phyloP scores from a whole-genome alignment of 1,139 yeast genomes.

The Pichia kudriavzevii region DNA sequence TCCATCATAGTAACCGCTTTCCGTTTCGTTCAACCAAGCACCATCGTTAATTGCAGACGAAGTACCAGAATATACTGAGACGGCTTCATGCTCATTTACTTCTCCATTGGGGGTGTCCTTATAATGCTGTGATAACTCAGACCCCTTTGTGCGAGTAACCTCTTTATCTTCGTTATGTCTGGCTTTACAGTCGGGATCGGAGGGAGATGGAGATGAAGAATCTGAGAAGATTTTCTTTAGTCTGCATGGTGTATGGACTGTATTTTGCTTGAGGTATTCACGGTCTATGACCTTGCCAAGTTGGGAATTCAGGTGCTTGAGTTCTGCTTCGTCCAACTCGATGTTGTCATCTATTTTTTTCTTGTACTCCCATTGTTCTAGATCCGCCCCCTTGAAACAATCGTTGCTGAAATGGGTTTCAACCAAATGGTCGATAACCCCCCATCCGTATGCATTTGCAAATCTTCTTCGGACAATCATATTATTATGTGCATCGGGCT shows the following conservation, averaged over 20 bases:
- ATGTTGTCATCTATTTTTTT: constrained; percentile 3
- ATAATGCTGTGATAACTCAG: too few species aligned
- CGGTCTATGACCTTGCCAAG: constrained; percentile 12
- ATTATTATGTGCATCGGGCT: constrained; percentile 95
- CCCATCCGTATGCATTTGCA: constrained; percentile 96
- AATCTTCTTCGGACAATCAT: constrained; percentile 83
- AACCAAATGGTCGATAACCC: constrained; percentile 76
- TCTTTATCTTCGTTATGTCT: too few species aligned
- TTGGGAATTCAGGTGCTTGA: constrained; percentile 7
- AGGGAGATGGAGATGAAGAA: too few species aligned
- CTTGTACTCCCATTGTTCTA: constrained; percentile 16
- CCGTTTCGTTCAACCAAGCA: constrained; percentile 15
- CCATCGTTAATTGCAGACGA: too few species aligned
- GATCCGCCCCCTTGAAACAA: constrained; percentile 21
- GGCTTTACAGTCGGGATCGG: too few species aligned
- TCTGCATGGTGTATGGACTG: background rate
- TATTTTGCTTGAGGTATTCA: constrained; percentile 12
- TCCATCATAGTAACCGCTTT: constrained; percentile 41
- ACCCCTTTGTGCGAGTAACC: too few species aligned
- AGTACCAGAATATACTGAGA: too few species aligned
- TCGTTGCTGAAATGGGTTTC: constrained; percentile 47
- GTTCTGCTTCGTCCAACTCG: constrained; percentile 12
- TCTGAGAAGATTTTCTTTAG: too few species aligned
- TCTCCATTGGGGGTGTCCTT: too few species aligned
- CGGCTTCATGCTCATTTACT: too few species aligned